Base-by-base conservation (phyloP, 1,284 basidiomycete species). In the Trametes versicolor region DNA sequence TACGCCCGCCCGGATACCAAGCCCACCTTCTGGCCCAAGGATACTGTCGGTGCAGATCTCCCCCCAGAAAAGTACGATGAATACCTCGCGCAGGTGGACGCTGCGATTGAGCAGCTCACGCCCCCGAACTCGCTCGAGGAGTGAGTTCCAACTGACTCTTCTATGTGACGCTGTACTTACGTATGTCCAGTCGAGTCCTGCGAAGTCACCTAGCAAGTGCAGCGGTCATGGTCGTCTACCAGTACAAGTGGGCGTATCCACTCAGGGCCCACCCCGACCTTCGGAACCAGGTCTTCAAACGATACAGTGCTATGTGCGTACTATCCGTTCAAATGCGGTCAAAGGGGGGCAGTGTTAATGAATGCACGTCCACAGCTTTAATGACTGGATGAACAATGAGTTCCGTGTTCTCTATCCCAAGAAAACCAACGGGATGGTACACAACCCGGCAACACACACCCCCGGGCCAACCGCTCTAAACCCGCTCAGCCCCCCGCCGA, bases 41-140 rank as follows among this genome's bases (percentile, higher is more conserved):
- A 60, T 27, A 29, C 54, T 10, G 58, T 64, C 9, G 48, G 25
- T 9, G 41, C 13, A 4, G 34, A 51, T 17, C 25, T 15, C n/a
- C n/a, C 51, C 15, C 59, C 55, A 29, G 63, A 34, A 32, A n/a
- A 37, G 23, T 48, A 48, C n/a, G 29, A 64, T 41, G 49, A 36
- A 12, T 52, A 65, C 13, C 39, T 65, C 13, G 41, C 19, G n/a
- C 39, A 47, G 1, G 63, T 53, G 37, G 58, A 65, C 37, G 56
- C 64, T 32, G 60, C 56, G 21, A 62, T 65, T 19, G 64, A 25
- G 43, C n/a, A 43, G 32, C 60, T 49, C 13, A 55, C 64, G 19
- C 64, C 56, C 9, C 60, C 60, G 29, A 5, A 37, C 25, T 34
- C 58, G 23, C 27, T 58, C 15, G 47, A 65, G n/a, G 37, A 65